Evolutionary conservation across 1,284 basidiomycete species (phyloP).

Genomic region (Moniliophthora roreri): DNA sequence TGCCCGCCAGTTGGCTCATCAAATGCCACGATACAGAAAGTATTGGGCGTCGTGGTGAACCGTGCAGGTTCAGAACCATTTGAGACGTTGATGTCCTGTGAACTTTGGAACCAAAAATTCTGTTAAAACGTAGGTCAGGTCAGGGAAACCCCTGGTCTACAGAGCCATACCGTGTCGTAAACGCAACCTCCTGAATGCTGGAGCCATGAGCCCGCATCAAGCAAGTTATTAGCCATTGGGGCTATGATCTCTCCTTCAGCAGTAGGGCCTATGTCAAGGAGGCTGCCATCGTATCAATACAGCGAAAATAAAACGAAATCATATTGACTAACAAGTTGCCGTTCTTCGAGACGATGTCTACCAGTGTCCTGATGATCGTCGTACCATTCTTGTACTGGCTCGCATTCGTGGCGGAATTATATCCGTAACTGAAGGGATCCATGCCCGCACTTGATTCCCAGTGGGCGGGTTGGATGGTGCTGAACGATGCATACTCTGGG

Average conservation of each 20-base stretch:
- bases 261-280: conserved; percentile 54
- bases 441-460: conserved; percentile 62
- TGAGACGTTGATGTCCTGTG: conserved; percentile 31
- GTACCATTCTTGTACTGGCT: conserved; percentile 48
- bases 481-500: conserved; percentile 55
- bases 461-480: conserved; percentile 44
- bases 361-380: conserved; percentile 47
- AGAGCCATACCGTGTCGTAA: conserved; percentile 45
- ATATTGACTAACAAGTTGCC: conserved; percentile 47
- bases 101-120: conserved; percentile 42
- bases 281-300: conserved; percentile 25
- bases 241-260: conserved; percentile 52
- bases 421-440: conserved; percentile 47
- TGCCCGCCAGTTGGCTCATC: conserved; percentile 31
- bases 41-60: conserved; percentile 47
- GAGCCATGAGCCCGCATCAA: conserved; percentile 51
- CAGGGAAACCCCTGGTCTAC: neutral
- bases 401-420: conserved; percentile 41
- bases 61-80: conserved; percentile 35
- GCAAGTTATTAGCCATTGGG: conserved; percentile 45
- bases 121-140: conserved; percentile 15
- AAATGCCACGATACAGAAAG: conserved; percentile 54
- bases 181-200: conserved; percentile 48
- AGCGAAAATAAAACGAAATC: neutral
- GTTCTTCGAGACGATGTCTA: conserved; percentile 57